phyloP scores from a whole-genome alignment of 768 basidiomycete genomes.

The Lactarius sp. region DNA sequence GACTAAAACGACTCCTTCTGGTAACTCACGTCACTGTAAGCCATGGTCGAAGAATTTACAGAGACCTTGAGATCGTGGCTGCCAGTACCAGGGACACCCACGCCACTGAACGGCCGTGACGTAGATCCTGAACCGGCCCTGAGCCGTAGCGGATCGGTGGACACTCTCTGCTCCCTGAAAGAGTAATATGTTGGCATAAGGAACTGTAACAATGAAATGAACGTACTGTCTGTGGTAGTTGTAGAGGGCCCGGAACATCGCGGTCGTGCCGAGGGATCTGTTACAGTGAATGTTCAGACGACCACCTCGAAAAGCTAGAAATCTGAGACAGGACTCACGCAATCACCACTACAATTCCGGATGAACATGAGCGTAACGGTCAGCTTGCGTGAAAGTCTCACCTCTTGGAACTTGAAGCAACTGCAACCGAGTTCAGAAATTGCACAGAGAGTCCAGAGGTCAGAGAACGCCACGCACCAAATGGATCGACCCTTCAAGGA shows the following conservation, averaged over 20 bases:
- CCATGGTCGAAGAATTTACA: background rate
- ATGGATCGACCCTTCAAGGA: conserved; percentile 4
- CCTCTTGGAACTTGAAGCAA: conserved; percentile 14
- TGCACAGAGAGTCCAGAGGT: background rate
- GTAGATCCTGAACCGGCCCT: background rate
- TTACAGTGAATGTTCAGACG: background rate
- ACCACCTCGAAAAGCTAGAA: background rate
- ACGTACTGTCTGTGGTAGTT: background rate
- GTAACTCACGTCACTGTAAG: background rate
- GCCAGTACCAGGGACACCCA: background rate
- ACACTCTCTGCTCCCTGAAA: background rate
- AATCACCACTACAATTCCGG: conserved; percentile 7
- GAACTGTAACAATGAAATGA: background rate
- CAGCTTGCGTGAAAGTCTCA: background rate
- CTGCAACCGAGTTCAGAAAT: background rate
- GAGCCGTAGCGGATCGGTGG: background rate
- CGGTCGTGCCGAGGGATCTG: conserved; percentile 1
- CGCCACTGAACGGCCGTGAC: background rate
- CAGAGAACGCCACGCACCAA: conserved; percentile 7
- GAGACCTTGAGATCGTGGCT: background rate
- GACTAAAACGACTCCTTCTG: background rate
- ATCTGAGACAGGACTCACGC: conserved; percentile 4
- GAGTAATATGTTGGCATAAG: background rate
- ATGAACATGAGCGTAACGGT: background rate
- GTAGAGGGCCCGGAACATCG: background rate